Evolutionary conservation across 768 basidiomycete genomes (phyloP).

Genomic region (Leccinum fibrillosum): DNA sequence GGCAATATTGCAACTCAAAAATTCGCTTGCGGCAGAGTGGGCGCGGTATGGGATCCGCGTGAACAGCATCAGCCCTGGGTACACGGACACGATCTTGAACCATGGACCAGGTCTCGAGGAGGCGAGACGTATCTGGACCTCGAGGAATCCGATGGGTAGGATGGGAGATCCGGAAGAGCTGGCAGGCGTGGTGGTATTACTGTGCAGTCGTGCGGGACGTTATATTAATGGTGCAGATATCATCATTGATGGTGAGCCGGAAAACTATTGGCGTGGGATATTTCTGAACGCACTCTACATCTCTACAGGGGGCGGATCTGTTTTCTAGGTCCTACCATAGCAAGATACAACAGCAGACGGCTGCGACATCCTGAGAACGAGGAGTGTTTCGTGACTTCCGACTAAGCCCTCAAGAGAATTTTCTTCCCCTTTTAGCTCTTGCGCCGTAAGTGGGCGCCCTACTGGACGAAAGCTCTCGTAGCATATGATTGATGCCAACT

Average conservation of each 20-base stretch:
- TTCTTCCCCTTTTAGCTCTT: not conserved
- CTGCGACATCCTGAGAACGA: not conserved
- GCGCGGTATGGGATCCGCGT: conserved; percentile 39
- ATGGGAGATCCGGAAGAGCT: conserved; percentile 43
- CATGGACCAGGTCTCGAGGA: conserved; percentile 31
- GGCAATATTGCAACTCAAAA: conserved; percentile 37
- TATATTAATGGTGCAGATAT: conserved; percentile 45
- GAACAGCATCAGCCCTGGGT: conserved; percentile 43
- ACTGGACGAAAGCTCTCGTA: not conserved
- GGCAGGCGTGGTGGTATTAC: conserved; percentile 36
- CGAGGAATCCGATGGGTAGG: conserved; percentile 41
- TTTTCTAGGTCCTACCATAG: conserved; percentile 14
- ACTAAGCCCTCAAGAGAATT: not conserved
- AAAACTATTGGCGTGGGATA: not conserved
- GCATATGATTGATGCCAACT: not conserved
- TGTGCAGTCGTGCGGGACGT: conserved; percentile 41
- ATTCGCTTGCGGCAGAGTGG: conserved; percentile 43
- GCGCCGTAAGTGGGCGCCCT: not conserved
- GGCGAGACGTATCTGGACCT: conserved; percentile 35
- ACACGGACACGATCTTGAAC: conserved; percentile 43
- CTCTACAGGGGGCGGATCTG: conserved; percentile 18
- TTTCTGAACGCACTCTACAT: not conserved
- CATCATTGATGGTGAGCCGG: conserved; percentile 38
- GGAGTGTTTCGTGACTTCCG: not conserved
- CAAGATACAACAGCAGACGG: not conserved